Evolutionary conservation across 2,329 filamentous ascomycete species (phyloP), one percentile per base, ranked within the genome.

Genomic region (Exophiala viscosa): DNA sequence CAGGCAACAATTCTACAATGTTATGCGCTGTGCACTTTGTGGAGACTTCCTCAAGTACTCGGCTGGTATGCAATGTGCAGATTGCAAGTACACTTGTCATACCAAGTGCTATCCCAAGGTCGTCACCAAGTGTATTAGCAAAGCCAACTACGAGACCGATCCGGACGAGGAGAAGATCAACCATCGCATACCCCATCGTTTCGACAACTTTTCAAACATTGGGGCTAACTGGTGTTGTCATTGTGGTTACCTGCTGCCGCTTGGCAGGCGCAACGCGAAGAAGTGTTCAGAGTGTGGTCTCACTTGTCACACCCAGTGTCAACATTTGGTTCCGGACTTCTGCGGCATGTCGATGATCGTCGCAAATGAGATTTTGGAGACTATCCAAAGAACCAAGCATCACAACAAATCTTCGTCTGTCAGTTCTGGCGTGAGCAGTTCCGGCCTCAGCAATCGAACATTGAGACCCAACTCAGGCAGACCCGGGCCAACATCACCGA

Each of bases 81-180:
- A 99, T 73, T 99, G 93, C 86, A 97, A 97, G 74, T 97, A 97
- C 74, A 97, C 92, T 35, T 99, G 93, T 73, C 93, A 99, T 72
- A 92, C 90, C 65, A 96, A 97, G 73, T 99, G 93, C 70, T 99
- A 97, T 71, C 76, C 83, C 13, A 95, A 91, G 70, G 93, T 99
- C 42, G 93, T 99, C 64, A 99, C 93, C 59, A 99, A 99, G 73
- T 99, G 93, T 75, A 99, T 99, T 71, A 97, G 92, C 75, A 97
- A 99, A 71, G 96, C 92, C 58, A 99, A 99, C 68, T 92, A 93
- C 59, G 93, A 99, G 71, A 95, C 90, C 5, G 93, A 99, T 69
- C 92, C 93, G 17, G 93, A 99, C 72, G 93, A 99, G 73, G 93
- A 96, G 73, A 99, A 97, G 78, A 95, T 99, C 82, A 99, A 99